Percentiles rank a stretch among this genome's conserved stretches.
phyloP scores from a whole-genome alignment of 1,284 basidiomycete species.

The Ceratobasidium sp. region DNA sequence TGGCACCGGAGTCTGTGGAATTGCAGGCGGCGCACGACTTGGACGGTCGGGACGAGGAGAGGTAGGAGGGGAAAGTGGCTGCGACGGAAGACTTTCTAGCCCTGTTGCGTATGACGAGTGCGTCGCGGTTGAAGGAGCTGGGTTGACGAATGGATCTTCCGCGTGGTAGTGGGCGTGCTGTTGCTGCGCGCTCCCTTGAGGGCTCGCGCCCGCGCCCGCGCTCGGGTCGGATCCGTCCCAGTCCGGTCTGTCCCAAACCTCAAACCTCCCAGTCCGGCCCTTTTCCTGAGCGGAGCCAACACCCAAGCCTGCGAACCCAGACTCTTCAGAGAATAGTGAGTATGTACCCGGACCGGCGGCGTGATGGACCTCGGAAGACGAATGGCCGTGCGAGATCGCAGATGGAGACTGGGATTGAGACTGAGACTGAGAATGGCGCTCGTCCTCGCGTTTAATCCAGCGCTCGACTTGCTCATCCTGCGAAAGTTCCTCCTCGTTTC shows the following conservation, averaged over 20 bases:
- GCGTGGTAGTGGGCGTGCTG: background rate
- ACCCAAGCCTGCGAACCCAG: conserved; percentile 24
- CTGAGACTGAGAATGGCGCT: background rate
- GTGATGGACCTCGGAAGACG: background rate
- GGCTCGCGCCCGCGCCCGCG: background rate
- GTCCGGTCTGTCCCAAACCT: conserved; percentile 17
- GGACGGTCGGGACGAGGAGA: conserved; percentile 21
- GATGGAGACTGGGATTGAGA: conserved; percentile 9
- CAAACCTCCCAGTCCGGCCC: conserved; percentile 8
- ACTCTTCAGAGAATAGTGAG: conserved; percentile 24
- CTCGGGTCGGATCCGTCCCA: conserved; percentile 31
- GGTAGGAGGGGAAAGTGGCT: conserved; percentile 7
- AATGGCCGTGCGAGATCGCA: background rate
- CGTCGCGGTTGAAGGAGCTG: background rate
- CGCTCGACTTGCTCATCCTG: conserved; percentile 18
- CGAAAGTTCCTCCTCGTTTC: conserved; percentile 9
- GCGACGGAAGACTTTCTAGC: background rate
- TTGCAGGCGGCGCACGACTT: background rate
- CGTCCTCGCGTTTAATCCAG: conserved; percentile 28
- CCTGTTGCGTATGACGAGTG: conserved; percentile 19
- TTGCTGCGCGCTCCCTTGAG: background rate
- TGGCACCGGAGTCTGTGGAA: background rate
- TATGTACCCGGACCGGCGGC: background rate
- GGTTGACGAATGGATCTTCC: conserved; percentile 9
- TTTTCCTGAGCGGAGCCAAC: conserved; percentile 20